These are phyloP conservation scores for Persicaria tinctoria DNA, from an alignment of 148 eudicot species.

Conservation along the genomic window DNA sequence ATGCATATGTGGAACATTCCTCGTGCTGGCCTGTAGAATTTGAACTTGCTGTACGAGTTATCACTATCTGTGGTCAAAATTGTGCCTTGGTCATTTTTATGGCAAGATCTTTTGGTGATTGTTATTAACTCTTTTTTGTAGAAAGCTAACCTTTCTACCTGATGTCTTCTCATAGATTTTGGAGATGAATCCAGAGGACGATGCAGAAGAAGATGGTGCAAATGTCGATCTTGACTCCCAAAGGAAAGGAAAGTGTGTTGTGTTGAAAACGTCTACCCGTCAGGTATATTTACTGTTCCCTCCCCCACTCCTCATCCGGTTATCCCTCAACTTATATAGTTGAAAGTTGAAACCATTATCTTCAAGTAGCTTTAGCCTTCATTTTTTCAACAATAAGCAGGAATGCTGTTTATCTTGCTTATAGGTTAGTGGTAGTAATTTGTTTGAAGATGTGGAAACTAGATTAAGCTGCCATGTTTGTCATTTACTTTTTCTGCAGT, in stretches of 20 bases:
- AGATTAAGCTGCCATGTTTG: no score
- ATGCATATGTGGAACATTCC: background rate
- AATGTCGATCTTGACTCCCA: constrained; percentile 94
- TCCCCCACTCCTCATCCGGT: background rate
- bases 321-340: no score
- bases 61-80: background rate
- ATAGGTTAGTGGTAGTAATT: no score
- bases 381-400: background rate
- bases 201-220: constrained; percentile 97
- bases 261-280: constrained; percentile 83
- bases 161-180: constrained; percentile 29
- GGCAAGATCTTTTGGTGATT: constrained; percentile 11
- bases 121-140: background rate
- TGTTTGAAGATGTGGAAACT: no score
- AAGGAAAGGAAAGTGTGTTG: constrained; percentile 95
- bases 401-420: background rate
- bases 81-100: background rate
- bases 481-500: no score
- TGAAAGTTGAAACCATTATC: background rate
- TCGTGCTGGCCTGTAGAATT: background rate
- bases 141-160: background rate
- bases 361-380: background rate
- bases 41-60: background rate
- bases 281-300: constrained; percentile 38
- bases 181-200: constrained; percentile 96